Evolutionary conservation across 2,329 filamentous ascomycete species (phyloP).

Genomic region (Aspergillus tubingensis): DNA sequence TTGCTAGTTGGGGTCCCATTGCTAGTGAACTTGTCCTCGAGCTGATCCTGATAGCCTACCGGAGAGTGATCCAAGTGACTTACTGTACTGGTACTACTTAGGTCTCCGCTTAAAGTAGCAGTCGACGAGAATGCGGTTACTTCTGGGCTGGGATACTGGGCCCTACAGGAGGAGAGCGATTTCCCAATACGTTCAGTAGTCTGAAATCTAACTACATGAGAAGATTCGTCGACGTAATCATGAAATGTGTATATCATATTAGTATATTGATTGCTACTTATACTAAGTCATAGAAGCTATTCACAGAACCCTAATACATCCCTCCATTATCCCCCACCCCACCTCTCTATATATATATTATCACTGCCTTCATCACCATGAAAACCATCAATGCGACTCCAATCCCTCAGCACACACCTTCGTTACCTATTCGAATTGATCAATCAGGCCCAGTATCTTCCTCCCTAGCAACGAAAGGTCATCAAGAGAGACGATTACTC

Average conservation of each 20-base stretch:
- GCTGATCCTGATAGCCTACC: background rate
- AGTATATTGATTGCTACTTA: too few relatives aligned
- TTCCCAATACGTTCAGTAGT: too few relatives aligned
- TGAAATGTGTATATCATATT: too few relatives aligned
- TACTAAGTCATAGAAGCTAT: too few relatives aligned
- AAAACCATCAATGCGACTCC: background rate
- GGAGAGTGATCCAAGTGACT: background rate
- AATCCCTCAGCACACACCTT: slow-evolving; percentile 25
- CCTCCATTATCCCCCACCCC: too few relatives aligned
- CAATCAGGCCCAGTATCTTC: slow-evolving; percentile 24
- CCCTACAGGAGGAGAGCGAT: too few relatives aligned
- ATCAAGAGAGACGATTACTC: slow-evolving; percentile 24
- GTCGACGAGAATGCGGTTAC: background rate
- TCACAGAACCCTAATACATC: too few relatives aligned
- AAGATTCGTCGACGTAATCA: too few relatives aligned
- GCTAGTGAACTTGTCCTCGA: background rate
- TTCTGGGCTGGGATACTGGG: too few relatives aligned
- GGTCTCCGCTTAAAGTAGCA: background rate
- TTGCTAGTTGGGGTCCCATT: background rate
- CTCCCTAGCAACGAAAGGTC: slow-evolving; percentile 26
- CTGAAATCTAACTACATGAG: too few relatives aligned
- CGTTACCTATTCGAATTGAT: slow-evolving; percentile 25
- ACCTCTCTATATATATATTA: background rate
- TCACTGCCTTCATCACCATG: too few relatives aligned
- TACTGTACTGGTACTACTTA: background rate